Conservation (phyloP, 2,329 filamentous ascomycete species). For the Aureobasidium sp. region DNA sequence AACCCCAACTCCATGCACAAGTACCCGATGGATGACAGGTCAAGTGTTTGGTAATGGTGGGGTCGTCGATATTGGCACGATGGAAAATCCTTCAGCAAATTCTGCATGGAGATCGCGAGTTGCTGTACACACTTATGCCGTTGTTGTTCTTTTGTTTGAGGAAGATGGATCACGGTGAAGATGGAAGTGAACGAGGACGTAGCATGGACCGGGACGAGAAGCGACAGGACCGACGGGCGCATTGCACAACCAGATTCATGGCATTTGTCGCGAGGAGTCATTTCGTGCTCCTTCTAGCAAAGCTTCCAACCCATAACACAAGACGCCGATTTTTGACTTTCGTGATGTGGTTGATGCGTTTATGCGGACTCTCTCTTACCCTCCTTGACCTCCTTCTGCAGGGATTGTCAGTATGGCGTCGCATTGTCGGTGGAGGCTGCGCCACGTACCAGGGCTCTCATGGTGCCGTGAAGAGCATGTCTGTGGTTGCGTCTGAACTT, state of each 20-base stretch:
- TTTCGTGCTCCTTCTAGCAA: constrained; percentile 15
- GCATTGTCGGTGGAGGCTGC: not conserved
- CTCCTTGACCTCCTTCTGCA: constrained; percentile 94
- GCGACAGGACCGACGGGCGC: not conserved
- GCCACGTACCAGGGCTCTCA: constrained; percentile 83
- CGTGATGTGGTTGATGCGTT: constrained; percentile 28
- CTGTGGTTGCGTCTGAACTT: constrained; percentile 99
- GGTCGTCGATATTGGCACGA: constrained; percentile 56
- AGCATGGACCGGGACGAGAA: not conserved
- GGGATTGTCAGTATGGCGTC: constrained; percentile 22
- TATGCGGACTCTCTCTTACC: constrained; percentile 87
- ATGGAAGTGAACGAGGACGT: constrained; percentile 3
- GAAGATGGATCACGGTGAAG: not conserved
- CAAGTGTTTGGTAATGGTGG: constrained; percentile 61
- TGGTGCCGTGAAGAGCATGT: constrained; percentile 98
- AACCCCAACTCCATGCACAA: constrained; percentile 59
- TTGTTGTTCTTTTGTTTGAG: constrained; percentile 21
- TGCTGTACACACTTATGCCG: constrained; percentile 68
- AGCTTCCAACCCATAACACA: constrained; percentile 16
- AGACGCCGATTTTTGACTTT: constrained; percentile 16
- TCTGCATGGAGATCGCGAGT: constrained; percentile 50
- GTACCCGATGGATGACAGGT: constrained; percentile 45
- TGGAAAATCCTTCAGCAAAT: constrained; percentile 58
- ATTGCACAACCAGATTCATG: constrained; percentile 17
- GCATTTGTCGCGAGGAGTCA: constrained; percentile 15